Evolutionary conservation across 768 basidiomycete species (phyloP), one percentile per base, ranked within the genome.

Genomic region (Hemileccinum rubropunctum): DNA sequence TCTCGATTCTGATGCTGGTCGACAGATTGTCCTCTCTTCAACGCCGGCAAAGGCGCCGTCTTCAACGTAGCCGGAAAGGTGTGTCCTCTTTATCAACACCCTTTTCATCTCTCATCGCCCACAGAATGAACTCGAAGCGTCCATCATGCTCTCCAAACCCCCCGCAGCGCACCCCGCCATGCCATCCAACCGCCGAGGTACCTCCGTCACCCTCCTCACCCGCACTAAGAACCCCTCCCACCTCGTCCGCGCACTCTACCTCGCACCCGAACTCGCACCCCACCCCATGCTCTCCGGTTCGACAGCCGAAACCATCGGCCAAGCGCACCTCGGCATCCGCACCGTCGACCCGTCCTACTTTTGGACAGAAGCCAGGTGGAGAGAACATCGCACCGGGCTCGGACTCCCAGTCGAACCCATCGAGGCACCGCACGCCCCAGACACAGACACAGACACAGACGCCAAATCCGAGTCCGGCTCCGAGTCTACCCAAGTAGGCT

Each of bases 11-110:
- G n/a, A 27, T 42, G 4, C 27, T 21, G n/a, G 17, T 33, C 30
- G 28, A 37, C 35, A 91, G 89, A 92, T 59, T 80, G 77, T 52
- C 83, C 86, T 8, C 68, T 92, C 15, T 91, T 92, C 71, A 92
- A 92, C 58, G 70, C 83, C 26, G 88, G 80, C 17, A 87, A 85
- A 58, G 90, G 91, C 4, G 85, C 90, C 9, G 89, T 92, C 15
- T 92, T 90, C 71, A 92, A 91, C 57, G 70, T 77, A 11, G 88
- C 72, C 9, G 89, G 90, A 39, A 89, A 90, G 76, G 88, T 88
- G 41, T 30, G 28, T 30, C 8, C 28, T 2, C 9, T 30, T 6
- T 23, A 23, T 23, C 23, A 30, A 28, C 6, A 23, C 23, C 3
- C 23, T 30, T 30, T 30, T 30, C 9, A 30, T 9, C 8, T 23